phyloP scores from a whole-genome alignment of 2,329 filamentous ascomycete species.

The Coniochaeta pulveracea region DNA sequence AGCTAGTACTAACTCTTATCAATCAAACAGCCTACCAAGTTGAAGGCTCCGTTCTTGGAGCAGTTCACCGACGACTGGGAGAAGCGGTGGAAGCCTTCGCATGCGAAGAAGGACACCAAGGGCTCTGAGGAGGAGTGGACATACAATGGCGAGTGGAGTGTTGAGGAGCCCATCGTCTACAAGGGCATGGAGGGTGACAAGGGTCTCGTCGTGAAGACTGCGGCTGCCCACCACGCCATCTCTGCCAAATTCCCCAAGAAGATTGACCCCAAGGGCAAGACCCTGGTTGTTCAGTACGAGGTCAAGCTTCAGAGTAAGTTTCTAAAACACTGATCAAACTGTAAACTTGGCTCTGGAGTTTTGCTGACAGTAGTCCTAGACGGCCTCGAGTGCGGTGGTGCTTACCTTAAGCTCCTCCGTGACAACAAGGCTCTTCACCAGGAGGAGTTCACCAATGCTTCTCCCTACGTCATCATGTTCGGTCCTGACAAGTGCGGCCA shows the following conservation, averaged over 20 bases:
- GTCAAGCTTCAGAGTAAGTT: conserved; percentile 94
- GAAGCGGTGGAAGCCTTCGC: conserved; percentile 81
- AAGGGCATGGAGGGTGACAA: conserved; percentile 94
- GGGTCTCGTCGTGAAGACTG: conserved; percentile 96
- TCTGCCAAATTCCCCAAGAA: conserved; percentile 96
- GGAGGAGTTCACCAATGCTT: conserved; percentile 95
- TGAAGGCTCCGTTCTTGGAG: conserved; percentile 94
- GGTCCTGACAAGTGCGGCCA: conserved; percentile 98
- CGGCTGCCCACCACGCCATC: conserved; percentile 96
- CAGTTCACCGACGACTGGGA: conserved; percentile 98
- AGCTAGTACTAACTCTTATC: conserved; percentile 6
- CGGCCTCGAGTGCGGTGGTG: conserved; percentile 93
- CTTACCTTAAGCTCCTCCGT: conserved; percentile 97
- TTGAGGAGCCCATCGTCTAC: conserved; percentile 83
- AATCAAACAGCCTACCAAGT: conserved; percentile 71
- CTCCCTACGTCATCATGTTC: conserved; percentile 99
- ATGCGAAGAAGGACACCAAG: conserved; percentile 87
- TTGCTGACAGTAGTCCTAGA: conserved; percentile 36
- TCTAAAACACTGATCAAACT: neutral
- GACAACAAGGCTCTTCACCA: conserved; percentile 95
- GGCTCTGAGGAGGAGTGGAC: conserved; percentile 94
- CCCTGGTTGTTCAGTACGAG: conserved; percentile 95
- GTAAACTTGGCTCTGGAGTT: neutral
- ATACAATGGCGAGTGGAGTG: conserved; percentile 91
- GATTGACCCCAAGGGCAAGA: conserved; percentile 95